Percentiles rank a stretch among this genome's conserved stretches.
Evolutionary conservation across 345 rosid genomes (phyloP).

Genomic region (Eutrema yunnanense): DNA sequence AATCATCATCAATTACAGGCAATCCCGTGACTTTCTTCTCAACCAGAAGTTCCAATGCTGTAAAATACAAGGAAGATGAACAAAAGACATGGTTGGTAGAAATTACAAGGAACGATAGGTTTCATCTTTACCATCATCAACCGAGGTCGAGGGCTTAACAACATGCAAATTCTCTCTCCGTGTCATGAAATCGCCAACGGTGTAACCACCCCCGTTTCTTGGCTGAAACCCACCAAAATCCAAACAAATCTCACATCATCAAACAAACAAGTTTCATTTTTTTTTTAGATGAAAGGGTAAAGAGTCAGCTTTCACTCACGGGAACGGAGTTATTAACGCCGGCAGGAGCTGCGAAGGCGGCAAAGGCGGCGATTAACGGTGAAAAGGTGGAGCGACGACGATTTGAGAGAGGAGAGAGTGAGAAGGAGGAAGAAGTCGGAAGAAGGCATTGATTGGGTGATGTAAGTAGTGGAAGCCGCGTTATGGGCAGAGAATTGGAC

Average conservation of each 20-base stretch:
- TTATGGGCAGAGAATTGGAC: constrained; percentile 31
- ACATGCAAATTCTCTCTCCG: constrained; percentile 53
- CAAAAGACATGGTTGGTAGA: not conserved
- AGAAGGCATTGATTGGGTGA: constrained; percentile 6
- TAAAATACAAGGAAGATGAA: not conserved
- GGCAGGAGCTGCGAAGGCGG: constrained; percentile 29
- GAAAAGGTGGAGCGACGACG: constrained; percentile 23
- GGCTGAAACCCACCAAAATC: constrained; percentile 34
- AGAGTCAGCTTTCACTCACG: constrained; percentile 20
- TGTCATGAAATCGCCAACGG: constrained; percentile 92
- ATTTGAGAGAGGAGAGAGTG: constrained; percentile 20
- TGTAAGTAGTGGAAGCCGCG: constrained; percentile 25
- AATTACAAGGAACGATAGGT: not conserved
- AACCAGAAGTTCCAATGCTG: constrained; percentile 79
- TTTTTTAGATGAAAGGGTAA: not conserved
- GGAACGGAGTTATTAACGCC: constrained; percentile 46
- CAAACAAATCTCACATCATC: not conserved
- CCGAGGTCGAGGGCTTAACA: constrained; percentile 70
- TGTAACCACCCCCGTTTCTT: constrained; percentile 48
- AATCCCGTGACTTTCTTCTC: constrained; percentile 85
- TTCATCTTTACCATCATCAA: constrained; percentile 62
- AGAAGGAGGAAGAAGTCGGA: constrained; percentile 4
- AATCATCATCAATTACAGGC: constrained; percentile 84
- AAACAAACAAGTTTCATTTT: not conserved
- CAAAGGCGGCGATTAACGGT: constrained; percentile 1